A percentile compares a stretch with the other conserved stretches of the same genome.
phyloP scores from a whole-genome alignment of 805 yeast genomes.

The Jamesozyma gamospora region DNA sequence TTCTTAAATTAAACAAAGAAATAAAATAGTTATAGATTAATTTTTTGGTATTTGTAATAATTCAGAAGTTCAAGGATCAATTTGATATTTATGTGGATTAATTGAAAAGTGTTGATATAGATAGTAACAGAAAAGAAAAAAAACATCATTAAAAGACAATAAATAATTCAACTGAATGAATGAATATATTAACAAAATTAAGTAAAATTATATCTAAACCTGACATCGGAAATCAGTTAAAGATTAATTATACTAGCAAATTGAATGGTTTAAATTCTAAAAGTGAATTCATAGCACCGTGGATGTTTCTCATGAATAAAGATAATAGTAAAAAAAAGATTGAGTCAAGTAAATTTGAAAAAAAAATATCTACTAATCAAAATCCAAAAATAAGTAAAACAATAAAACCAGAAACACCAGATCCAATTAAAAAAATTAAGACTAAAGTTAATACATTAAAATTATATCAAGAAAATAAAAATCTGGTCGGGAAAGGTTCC shows the following conservation, averaged over 20 bases:
- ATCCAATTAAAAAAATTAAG: not conserved
- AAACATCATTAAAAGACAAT: not conserved
- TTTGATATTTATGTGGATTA: not conserved
- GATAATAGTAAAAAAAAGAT: not conserved
- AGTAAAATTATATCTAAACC: constrained; percentile 22
- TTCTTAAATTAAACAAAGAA: not conserved
- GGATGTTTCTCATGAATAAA: not conserved
- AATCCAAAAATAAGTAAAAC: not conserved
- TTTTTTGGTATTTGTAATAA: not conserved
- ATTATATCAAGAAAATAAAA: constrained; percentile 6
- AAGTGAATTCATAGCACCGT: not conserved
- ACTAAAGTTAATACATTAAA: not conserved
- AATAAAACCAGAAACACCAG: not conserved
- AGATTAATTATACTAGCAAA: not conserved
- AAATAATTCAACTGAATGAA: constrained; percentile 19
- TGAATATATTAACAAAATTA: constrained; percentile 27
- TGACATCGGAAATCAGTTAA: constrained; percentile 9
- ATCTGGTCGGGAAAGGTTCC: constrained; percentile 26
- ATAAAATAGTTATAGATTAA: not conserved
- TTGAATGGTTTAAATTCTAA: not conserved
- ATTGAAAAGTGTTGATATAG: not conserved
- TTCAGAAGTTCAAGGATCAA: not conserved
- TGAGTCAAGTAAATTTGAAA: too few species aligned
- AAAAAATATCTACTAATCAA: too few species aligned
- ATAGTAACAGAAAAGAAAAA: not conserved